These are phyloP conservation scores for Talaromyces wortmannii DNA, from an alignment of 495 filamentous ascomycete species.

Conservation along the genomic window DNA sequence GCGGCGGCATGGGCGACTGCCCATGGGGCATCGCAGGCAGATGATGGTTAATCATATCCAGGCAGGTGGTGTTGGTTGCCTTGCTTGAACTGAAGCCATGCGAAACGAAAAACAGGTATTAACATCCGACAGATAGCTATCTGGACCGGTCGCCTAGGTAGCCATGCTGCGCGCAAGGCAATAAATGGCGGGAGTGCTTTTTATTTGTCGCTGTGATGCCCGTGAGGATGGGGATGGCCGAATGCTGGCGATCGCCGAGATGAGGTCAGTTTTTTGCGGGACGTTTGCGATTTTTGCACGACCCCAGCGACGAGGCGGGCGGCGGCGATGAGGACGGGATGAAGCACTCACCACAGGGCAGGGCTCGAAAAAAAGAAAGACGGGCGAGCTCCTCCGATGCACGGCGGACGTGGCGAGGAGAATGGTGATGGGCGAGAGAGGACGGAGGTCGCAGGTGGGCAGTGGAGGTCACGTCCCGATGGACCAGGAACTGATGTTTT, in stretches of 20 bases:
- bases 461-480: neutral
- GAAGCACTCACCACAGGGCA: neutral
- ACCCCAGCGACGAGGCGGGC: neutral
- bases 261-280: slow-evolving; percentile 1
- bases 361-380: neutral
- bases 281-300: slow-evolving; percentile 2
- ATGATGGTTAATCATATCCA: slow-evolving; percentile 50
- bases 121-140: slow-evolving; percentile 1
- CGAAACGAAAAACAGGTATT: slow-evolving; percentile 18
- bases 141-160: neutral
- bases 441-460: neutral
- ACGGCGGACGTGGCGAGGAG: neutral
- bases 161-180: slow-evolving; percentile 2
- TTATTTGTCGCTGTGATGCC: neutral
- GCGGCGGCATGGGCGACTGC: slow-evolving; percentile 45
- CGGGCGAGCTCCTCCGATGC: neutral
- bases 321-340: neutral
- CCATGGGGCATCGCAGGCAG: slow-evolving; percentile 47
- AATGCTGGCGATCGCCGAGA: neutral
- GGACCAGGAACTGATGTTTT: neutral
- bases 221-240: neutral
- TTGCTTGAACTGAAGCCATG: slow-evolving; percentile 41
- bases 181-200: neutral
- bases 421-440: neutral
- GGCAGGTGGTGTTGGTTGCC: slow-evolving; percentile 27